Evolutionary conservation across 352 stramenopile genomes (phyloP), one percentile per base, ranked within the genome.

Genomic region (Pelagophyceae sp.): DNA sequence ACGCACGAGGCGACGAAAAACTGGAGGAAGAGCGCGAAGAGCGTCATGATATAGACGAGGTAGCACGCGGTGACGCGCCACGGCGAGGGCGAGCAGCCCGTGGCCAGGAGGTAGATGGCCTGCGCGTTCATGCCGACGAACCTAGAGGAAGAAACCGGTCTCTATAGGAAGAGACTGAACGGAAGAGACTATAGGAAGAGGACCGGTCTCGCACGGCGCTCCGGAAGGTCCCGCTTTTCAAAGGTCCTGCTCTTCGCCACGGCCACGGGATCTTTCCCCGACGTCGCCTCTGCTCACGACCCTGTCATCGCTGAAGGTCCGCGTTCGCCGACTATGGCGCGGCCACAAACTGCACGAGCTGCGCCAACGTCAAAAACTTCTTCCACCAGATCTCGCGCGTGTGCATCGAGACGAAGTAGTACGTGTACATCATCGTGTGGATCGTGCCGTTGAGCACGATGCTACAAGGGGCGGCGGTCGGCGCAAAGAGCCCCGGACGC

Each of bases 341-440:
- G n/a, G n/a, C n/a, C n/a, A n/a, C n/a, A 78, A 98, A 98, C 85
- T 98, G 94, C 67, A 96, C 88, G 83, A 98, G 83, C 85, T 98
- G 95, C 83, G 97, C 90, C 35, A 89, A 85, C 64, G 95, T 98
- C 33, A 98, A 85, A 84, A 92, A 96, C 69, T 93, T 96, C 82
- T 98, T 98, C 94, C 94, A 98, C 93, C 93, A 98, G 83, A 98
- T 97, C 77, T 74, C 67, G 2, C 38, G 33, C 38, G 93, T 98
- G 86, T 98, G 93, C 78, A 96, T 94, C 84, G 90, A 96, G 54
- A 98, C 94, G 79, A 98, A 98, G 90, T 98, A 98, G 85, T 98
- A 98, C 35, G 92, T 97, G 89, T 98, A 98, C 94, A 98, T 98
- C 80, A 98, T 93, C 33, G 93, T 97, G 86, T 98, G 95, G 81